Percentiles rank a stretch among this genome's conserved stretches.
Evolutionary conservation across 2,329 filamentous ascomycete genomes (phyloP).

Genomic region (Chaetomiaceae sp.): DNA sequence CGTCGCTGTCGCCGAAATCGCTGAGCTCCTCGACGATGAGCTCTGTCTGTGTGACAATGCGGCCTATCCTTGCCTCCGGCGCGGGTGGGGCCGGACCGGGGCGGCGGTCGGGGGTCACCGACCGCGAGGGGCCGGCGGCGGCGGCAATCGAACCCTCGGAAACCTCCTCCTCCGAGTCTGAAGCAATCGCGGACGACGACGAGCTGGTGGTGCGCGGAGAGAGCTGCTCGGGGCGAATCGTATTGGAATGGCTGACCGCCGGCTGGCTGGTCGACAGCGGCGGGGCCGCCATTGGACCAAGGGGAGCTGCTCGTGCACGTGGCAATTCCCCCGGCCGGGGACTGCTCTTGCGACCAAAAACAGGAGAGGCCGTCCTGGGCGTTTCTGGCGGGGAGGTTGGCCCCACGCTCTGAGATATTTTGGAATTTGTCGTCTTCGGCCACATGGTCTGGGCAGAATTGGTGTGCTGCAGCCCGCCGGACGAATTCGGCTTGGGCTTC

Average conservation of each 20-base stretch:
- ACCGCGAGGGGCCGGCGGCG: slow-evolving; percentile 22
- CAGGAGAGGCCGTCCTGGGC: slow-evolving; percentile 35
- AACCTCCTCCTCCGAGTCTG: slow-evolving; percentile 24
- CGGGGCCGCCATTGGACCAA: slow-evolving; percentile 27
- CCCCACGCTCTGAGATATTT: slow-evolving; percentile 32
- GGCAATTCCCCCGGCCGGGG: slow-evolving; percentile 21
- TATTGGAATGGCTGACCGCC: slow-evolving; percentile 32
- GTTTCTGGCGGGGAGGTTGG: slow-evolving; percentile 43
- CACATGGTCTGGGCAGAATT: slow-evolving; percentile 31
- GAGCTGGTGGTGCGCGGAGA: slow-evolving; percentile 38
- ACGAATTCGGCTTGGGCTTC: slow-evolving; percentile 17
- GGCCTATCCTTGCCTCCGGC: slow-evolving; percentile 13
- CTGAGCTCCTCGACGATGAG: slow-evolving; percentile 43
- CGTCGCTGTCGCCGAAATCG: slow-evolving; percentile 44
- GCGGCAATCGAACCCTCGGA: neutral
- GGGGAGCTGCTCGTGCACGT: slow-evolving; percentile 17
- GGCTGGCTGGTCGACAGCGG: slow-evolving; percentile 30
- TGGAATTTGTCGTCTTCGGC: slow-evolving; percentile 35
- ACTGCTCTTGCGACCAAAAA: slow-evolving; percentile 29
- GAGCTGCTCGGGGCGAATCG: slow-evolving; percentile 33
- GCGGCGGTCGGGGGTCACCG: slow-evolving; percentile 21
- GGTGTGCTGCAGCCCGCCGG: slow-evolving; percentile 17
- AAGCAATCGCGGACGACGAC: slow-evolving; percentile 29
- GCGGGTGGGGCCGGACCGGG: slow-evolving; percentile 18
- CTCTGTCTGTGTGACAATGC: slow-evolving; percentile 22